A percentile compares a stretch with the other conserved stretches of the same genome.
phyloP scores from a whole-genome alignment of 495 filamentous ascomycete genomes.

The Annulohypoxylon maeteangense region DNA sequence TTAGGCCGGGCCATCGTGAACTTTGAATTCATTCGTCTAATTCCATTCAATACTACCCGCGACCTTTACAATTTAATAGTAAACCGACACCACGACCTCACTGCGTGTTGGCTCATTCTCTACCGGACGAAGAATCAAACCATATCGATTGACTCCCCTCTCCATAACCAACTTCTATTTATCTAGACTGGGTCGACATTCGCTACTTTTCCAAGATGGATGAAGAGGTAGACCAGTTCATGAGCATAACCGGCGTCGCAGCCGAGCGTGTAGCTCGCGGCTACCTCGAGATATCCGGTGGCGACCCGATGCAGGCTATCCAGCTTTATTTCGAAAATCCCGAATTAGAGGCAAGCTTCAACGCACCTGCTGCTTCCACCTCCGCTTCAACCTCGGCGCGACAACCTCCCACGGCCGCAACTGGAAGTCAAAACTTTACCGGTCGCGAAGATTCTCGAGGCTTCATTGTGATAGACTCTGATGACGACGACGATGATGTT shows the following conservation, averaged over 20 bases:
- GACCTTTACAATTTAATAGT: background rate
- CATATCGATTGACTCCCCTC: background rate
- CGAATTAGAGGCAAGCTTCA: slow-evolving; percentile 65
- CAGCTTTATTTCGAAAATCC: slow-evolving; percentile 89
- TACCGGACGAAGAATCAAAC: background rate
- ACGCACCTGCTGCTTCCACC: slow-evolving; percentile 52
- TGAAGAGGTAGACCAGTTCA: slow-evolving; percentile 67
- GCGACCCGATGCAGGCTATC: slow-evolving; percentile 84
- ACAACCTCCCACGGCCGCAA: slow-evolving; percentile 27
- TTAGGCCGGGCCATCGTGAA: background rate
- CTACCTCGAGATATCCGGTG: slow-evolving; percentile 84
- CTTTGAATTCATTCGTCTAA: slow-evolving; percentile 1
- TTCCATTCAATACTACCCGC: background rate
- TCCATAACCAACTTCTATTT: background rate
- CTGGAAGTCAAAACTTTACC: slow-evolving; percentile 39
- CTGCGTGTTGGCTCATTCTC: background rate
- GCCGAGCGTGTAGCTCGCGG: slow-evolving; percentile 71
- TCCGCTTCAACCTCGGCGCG: slow-evolving; percentile 37
- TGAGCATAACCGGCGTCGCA: slow-evolving; percentile 71
- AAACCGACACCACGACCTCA: background rate
- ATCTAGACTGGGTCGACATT: too few relatives aligned
- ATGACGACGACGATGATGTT: slow-evolving; percentile 65
- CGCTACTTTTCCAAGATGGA: slow-evolving; percentile 67
- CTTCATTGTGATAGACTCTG: slow-evolving; percentile 77
- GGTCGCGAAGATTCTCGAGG: slow-evolving; percentile 66